phyloP scores from a whole-genome alignment of 2,329 filamentous ascomycete species.

The Aspergillus felis region DNA sequence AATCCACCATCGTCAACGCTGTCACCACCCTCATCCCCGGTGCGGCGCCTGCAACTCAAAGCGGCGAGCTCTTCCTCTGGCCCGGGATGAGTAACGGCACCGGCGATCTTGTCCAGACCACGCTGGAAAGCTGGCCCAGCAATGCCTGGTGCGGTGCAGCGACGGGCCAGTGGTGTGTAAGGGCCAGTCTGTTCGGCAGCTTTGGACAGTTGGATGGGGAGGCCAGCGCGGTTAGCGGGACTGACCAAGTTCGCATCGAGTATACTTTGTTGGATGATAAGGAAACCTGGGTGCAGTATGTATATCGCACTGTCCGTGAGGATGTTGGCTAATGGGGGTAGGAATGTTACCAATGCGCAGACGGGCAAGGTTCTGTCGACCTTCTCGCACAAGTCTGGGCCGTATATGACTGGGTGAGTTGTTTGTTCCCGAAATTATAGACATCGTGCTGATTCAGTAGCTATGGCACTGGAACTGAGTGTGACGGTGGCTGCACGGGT shows the following conservation, averaged over 20 bases:
- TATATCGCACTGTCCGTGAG: neutral
- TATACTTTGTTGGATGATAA: conserved; percentile 21
- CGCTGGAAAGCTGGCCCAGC: conserved; percentile 39
- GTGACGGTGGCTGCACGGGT: conserved; percentile 34
- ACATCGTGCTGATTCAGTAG: conserved; percentile 1
- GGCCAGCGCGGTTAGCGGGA: conserved; percentile 15
- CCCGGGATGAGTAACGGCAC: conserved; percentile 47
- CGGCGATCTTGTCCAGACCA: conserved; percentile 42
- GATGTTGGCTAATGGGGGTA: conserved; percentile 1
- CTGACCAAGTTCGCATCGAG: conserved; percentile 31
- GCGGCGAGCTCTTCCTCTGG: conserved; percentile 41
- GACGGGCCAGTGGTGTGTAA: conserved; percentile 40
- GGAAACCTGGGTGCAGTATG: conserved; percentile 30
- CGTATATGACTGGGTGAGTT: conserved; percentile 33
- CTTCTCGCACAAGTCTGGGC: conserved; percentile 33
- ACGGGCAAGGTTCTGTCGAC: conserved; percentile 33
- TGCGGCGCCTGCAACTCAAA: conserved; percentile 34
- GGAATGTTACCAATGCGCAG: conserved; percentile 34
- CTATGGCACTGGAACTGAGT: conserved; percentile 42
- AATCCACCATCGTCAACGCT: conserved; percentile 37
- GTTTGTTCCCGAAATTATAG: no score
- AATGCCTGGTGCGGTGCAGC: conserved; percentile 42
- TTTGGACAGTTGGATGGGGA: conserved; percentile 39
- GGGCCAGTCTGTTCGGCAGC: conserved; percentile 39
- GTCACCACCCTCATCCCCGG: conserved; percentile 42